Base-by-base conservation (phyloP, 108 stramenopile species). In the Thalassiosira profunda region DNA sequence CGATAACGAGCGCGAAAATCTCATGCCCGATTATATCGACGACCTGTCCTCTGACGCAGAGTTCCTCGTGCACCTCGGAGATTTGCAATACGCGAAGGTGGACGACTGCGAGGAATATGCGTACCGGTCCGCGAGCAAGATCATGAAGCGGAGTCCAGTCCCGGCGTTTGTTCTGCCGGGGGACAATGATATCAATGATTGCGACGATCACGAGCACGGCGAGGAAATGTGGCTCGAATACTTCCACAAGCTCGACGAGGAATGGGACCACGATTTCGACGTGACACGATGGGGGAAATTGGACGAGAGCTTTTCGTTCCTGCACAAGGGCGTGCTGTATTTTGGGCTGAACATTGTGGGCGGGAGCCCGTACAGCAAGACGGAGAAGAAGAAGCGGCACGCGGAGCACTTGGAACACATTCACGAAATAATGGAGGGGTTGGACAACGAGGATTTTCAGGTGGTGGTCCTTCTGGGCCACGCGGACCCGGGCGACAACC, bases 161-260 rank as follows among this genome's bases (percentile, higher is more conserved):
- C 89, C 92, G 4, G 47, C 81, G 36, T 86, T 86, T 51, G 63
- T 87, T 8, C 44, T 93, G 7, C 89, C 89, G 30, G 92, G 92
- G 8, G 84, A 85, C 21, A 84, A 93, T 43, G 92, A 93, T 58
- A 85, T 87, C 80, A 72, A 76, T 58, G 86, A 87, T 42, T 93
- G 92, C 46, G 79, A 81, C 4, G 49, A 80, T 43, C 78, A 53
- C 18, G 55, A 57, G 0, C 10, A 53, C 14, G 77, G 79, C 0
- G 70, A 81, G n/a, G 26, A 26, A 10, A 51, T 65, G 20, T 93
- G 92, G 92, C 51, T 64, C 36, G 48, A 81, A 21, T 63, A 77
- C 38, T 89, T 87, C 67, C 40, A 51, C 5, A 53, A 41, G 29
- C 74, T 88, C 56, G 85, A 88, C 20, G 47, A 74, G 25, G 21